A percentile compares a stretch with the other conserved stretches of the same genome.
phyloP scores from a whole-genome alignment of 78 protist genomes.

The Chrysochromulina parva region DNA sequence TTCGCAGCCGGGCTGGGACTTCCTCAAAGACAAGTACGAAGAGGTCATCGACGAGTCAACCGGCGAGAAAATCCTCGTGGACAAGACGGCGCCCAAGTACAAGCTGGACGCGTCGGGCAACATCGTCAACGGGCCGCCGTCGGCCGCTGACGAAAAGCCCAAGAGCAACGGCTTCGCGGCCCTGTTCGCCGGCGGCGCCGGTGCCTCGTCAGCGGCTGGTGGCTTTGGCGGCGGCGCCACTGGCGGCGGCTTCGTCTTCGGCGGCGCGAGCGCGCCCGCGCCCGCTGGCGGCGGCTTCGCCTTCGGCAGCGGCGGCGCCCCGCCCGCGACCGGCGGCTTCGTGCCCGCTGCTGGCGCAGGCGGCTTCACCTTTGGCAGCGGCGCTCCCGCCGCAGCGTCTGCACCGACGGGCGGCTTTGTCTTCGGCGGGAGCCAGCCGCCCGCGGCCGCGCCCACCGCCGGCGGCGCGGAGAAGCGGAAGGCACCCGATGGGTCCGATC shows the following conservation, averaged over 20 bases:
- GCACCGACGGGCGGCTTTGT: not conserved
- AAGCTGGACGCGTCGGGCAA: constrained; percentile 15
- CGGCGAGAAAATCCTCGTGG: not conserved
- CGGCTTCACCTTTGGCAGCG: not conserved
- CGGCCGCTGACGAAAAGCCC: not conserved
- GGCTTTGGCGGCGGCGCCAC: not conserved
- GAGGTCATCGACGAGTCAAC: not conserved
- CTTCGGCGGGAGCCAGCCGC: not conserved
- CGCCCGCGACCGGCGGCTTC: not conserved
- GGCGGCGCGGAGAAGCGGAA: not conserved
- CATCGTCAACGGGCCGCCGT: not conserved
- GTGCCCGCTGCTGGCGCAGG: not conserved
- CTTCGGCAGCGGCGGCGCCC: not conserved
- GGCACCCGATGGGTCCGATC: not conserved
- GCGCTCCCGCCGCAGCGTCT: not conserved
- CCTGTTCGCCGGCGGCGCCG: not conserved
- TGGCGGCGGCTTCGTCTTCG: not conserved
- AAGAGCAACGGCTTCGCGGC: not conserved
- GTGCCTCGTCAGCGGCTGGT: not conserved
- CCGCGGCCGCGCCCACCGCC: not conserved
- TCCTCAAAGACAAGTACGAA: too few relatives aligned
- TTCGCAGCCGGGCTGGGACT: too few relatives aligned
- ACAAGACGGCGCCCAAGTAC: not conserved
- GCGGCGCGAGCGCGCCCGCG: not conserved
- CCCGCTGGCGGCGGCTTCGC: not conserved